phyloP scores from a whole-genome alignment of 768 basidiomycete genomes.

The Leccinellum albellum region DNA sequence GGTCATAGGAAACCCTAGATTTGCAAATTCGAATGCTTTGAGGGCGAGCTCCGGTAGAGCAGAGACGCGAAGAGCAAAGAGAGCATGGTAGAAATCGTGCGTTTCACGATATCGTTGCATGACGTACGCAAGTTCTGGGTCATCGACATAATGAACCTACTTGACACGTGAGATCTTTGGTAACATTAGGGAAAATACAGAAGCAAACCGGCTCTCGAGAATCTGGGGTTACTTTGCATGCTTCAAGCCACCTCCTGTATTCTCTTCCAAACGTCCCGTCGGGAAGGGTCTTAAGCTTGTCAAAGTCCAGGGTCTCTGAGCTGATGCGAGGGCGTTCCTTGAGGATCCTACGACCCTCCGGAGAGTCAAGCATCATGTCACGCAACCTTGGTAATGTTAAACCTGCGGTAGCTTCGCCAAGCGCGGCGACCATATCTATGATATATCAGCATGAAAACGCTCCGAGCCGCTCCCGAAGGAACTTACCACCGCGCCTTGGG shows the following conservation, averaged over 20 bases:
- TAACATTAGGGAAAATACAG: not conserved
- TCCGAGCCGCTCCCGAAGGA: not conserved
- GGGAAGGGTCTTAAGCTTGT: constrained; percentile 58
- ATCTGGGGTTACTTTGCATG: constrained; percentile 88
- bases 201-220: constrained; percentile 78
- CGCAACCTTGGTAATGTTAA: constrained; percentile 71
- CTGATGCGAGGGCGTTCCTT: constrained; percentile 82
- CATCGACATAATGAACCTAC: constrained; percentile 91
- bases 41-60: constrained; percentile 90
- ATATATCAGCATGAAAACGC: not conserved
- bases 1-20: constrained; percentile 89
- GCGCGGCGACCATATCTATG: constrained; percentile 96
- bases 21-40: constrained; percentile 92
- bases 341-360: constrained; percentile 82
- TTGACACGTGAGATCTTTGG: not conserved
- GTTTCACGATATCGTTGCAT: constrained; percentile 98
- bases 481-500: constrained; percentile 81
- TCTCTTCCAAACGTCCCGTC: constrained; percentile 82
- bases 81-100: constrained; percentile 95
- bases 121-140: constrained; percentile 94
- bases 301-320: constrained; percentile 70
- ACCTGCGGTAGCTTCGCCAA: constrained; percentile 91
- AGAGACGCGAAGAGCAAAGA: constrained; percentile 84
- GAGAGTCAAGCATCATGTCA: constrained; percentile 69
- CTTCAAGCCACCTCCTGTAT: constrained; percentile 88